A percentile compares a stretch with the other conserved stretches of the same genome.
These are phyloP conservation scores for Trichophyton simii DNA, from an alignment of 2,329 filamentous ascomycete genomes.

Conservation along the genomic window DNA sequence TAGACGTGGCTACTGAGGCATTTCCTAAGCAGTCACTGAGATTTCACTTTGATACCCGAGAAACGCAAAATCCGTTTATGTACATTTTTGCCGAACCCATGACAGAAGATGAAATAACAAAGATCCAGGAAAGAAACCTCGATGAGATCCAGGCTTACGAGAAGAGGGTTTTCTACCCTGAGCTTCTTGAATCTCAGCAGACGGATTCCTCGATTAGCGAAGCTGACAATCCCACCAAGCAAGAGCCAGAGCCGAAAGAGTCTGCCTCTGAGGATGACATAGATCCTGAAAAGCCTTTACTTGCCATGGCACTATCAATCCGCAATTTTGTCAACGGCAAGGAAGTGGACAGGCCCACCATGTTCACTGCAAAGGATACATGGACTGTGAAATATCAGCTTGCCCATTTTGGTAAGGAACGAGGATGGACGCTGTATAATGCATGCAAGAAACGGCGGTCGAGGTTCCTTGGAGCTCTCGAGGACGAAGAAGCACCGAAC, in stretches of 20 bases:
- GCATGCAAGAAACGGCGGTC: conserved; percentile 46
- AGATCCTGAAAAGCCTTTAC: conserved; percentile 29
- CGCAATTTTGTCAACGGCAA: conserved; percentile 59
- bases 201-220: conserved; percentile 17
- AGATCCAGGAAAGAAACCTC: conserved; percentile 58
- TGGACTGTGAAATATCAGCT: conserved; percentile 76
- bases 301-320: conserved; percentile 60
- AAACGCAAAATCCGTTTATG: conserved; percentile 52
- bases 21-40: conserved; percentile 67
- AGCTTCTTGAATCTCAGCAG: conserved; percentile 6
- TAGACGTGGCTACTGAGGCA: conserved; percentile 60
- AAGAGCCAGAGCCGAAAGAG: neutral
- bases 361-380: conserved; percentile 33
- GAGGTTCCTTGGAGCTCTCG: conserved; percentile 29
- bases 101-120: conserved; percentile 54
- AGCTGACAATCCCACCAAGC: conserved; percentile 7
- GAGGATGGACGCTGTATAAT: conserved; percentile 43
- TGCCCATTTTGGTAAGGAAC: conserved; percentile 42
- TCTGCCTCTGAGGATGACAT: neutral
- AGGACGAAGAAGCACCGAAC: conserved; percentile 31
- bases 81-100: conserved; percentile 87
- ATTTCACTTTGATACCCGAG: conserved; percentile 68
- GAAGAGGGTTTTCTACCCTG: conserved; percentile 30
- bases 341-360: conserved; percentile 48
- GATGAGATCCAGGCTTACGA: conserved; percentile 58